Percentiles rank a stretch among this genome's conserved stretches.
Conservation (phyloP, 345 rosid genomes). For the Pugionium cornutum region DNA sequence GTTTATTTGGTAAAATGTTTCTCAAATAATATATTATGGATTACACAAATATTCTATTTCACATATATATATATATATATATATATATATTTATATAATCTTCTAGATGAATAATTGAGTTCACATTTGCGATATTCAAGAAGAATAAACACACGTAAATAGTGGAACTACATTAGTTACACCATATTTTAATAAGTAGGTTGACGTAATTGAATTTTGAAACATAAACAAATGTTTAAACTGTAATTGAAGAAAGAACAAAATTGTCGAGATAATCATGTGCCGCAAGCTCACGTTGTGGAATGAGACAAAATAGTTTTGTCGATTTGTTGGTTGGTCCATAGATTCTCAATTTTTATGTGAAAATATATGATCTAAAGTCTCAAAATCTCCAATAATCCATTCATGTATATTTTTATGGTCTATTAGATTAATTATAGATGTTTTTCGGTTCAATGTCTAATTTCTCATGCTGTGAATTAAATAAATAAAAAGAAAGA, state of each 20-base stretch:
- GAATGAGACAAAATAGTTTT: constrained; percentile 36
- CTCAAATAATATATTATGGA: no score
- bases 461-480: no score
- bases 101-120: constrained; percentile 38
- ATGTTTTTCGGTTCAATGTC: no score
- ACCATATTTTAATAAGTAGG: not conserved
- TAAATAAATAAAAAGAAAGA: not conserved
- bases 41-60: no score
- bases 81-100: constrained; percentile 17
- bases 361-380: no score
- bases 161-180: not conserved
- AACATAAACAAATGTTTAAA: constrained; percentile 18
- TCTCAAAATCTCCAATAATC: not conserved
- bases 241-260: constrained; percentile 23
- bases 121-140: constrained; percentile 28
- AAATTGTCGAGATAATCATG: constrained; percentile 33
- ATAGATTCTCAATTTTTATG: constrained; percentile 7
- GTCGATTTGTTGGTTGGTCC: constrained; percentile 35
- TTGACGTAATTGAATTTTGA: constrained; percentile 30
- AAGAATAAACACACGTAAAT: constrained; percentile 21
- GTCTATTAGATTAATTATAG: no score
- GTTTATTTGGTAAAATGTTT: no score
- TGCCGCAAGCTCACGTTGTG: constrained; percentile 31
- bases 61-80: not conserved
- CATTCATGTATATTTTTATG: not conserved